Conservation (phyloP, 2,329 filamentous ascomycete species). For the Diaporthe aspalathi region DNA sequence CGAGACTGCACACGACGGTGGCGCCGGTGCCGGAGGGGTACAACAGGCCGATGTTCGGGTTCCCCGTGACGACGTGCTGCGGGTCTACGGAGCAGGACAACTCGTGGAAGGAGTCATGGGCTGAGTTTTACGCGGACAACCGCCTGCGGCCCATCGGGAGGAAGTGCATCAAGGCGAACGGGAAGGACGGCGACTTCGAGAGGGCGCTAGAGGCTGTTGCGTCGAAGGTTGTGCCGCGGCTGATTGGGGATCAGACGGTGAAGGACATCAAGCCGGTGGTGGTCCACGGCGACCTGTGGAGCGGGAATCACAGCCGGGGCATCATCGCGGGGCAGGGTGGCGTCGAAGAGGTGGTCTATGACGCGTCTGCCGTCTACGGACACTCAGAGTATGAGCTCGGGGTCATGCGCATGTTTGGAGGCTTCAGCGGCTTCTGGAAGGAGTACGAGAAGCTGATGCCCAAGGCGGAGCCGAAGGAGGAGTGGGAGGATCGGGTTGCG, state of each 20-base stretch:
- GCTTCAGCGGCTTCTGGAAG: conserved; percentile 80
- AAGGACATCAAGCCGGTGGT: conserved; percentile 79
- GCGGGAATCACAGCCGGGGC: conserved; percentile 80
- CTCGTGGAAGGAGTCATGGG: conserved; percentile 77
- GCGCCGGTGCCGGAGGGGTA: conserved; percentile 73
- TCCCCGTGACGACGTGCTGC: conserved; percentile 87
- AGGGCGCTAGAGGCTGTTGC: conserved; percentile 74
- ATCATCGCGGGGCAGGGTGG: conserved; percentile 64
- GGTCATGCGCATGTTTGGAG: conserved; percentile 97
- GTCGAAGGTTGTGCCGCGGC: conserved; percentile 74
- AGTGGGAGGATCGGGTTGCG: conserved; percentile 85
- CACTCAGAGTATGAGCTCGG: conserved; percentile 92
- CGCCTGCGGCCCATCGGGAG: conserved; percentile 74
- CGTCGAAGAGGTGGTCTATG: conserved; percentile 82
- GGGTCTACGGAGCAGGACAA: conserved; percentile 88
- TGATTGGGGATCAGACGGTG: conserved; percentile 78
- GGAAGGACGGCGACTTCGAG: conserved; percentile 70
- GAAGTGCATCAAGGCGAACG: conserved; percentile 70
- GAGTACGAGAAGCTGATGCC: conserved; percentile 82
- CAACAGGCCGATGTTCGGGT: conserved; percentile 78
- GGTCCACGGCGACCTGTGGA: conserved; percentile 94
- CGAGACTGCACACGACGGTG: conserved; percentile 80
- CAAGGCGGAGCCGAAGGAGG: conserved; percentile 81
- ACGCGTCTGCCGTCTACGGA: conserved; percentile 83
- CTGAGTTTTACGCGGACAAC: conserved; percentile 85